These are phyloP conservation scores for Exophiala sp. DNA, from an alignment of 2,329 filamentous ascomycete species.

Conservation along the genomic window DNA sequence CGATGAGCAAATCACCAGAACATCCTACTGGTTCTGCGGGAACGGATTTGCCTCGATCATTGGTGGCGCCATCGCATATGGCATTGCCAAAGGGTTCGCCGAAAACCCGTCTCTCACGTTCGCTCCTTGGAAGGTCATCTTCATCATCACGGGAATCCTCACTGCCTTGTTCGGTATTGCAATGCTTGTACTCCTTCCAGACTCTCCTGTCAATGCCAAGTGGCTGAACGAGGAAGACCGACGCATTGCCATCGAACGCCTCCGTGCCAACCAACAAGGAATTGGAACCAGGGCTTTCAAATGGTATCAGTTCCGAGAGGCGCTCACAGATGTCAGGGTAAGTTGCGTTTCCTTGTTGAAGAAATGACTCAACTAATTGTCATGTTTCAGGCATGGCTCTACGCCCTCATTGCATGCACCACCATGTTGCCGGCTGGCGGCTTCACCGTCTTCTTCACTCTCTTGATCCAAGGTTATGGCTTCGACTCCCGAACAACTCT, in stretches of 20 bases:
- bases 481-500: slow-evolving; percentile 51
- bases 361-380: slow-evolving; percentile 40
- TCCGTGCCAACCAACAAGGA: slow-evolving; percentile 48
- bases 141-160: slow-evolving; percentile 38
- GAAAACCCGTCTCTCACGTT: slow-evolving; percentile 6
- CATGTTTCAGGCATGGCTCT: slow-evolving; percentile 28
- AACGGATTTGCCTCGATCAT: slow-evolving; percentile 57
- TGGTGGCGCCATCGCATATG: slow-evolving; percentile 45
- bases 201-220: slow-evolving; percentile 41
- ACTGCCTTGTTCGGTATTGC: slow-evolving; percentile 28
- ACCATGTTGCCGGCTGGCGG: slow-evolving; percentile 45
- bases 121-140: slow-evolving; percentile 49
- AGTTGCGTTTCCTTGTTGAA: slow-evolving; percentile 51
- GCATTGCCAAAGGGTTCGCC: slow-evolving; percentile 32
- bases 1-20: slow-evolving; percentile 49
- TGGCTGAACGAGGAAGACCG: slow-evolving; percentile 40
- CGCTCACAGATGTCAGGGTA: slow-evolving; percentile 49
- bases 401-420: slow-evolving; percentile 3
- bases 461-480: slow-evolving; percentile 51
- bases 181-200: slow-evolving; percentile 43
- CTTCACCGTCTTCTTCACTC: slow-evolving; percentile 52
- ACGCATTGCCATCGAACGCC: slow-evolving; percentile 48
- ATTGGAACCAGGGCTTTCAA: slow-evolving; percentile 49
- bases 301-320: slow-evolving; percentile 44
- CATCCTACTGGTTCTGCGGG: slow-evolving; percentile 52